Conservation (phyloP, 768 basidiomycete genomes). For the Podaxis pistillaris region DNA sequence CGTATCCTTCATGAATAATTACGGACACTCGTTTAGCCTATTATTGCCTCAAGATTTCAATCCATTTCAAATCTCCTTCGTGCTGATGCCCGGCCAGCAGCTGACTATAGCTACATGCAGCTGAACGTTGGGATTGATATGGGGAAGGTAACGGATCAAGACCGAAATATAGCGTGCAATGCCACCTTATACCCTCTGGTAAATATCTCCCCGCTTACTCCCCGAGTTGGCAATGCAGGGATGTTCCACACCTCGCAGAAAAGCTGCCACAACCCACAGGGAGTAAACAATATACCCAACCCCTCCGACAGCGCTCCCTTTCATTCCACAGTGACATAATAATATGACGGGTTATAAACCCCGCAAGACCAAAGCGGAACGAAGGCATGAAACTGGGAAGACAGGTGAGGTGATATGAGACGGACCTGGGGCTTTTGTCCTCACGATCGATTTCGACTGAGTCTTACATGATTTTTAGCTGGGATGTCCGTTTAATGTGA, state of each 20-base stretch:
- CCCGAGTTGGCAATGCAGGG: slow-evolving; percentile 42
- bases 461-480: background rate
- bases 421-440: slow-evolving; percentile 88
- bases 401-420: slow-evolving; percentile 77
- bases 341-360: slow-evolving; percentile 86
- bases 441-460: slow-evolving; percentile 20
- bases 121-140: slow-evolving; percentile 33
- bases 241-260: slow-evolving; percentile 73
- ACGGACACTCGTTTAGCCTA: too few species aligned
- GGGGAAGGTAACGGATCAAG: slow-evolving; percentile 89
- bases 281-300: slow-evolving; percentile 42
- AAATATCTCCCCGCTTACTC: slow-evolving; percentile 19
- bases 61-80: slow-evolving; percentile 92
- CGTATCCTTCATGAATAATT: too few species aligned
- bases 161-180: slow-evolving; percentile 88
- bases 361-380: slow-evolving; percentile 90
- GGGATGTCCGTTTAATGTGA: background rate
- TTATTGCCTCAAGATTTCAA: too few species aligned
- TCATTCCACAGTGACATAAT: slow-evolving; percentile 56
- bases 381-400: slow-evolving; percentile 59
- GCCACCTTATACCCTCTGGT: slow-evolving; percentile 91
- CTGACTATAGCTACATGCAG: background rate
- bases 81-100: slow-evolving; percentile 57
- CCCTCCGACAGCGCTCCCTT: slow-evolving; percentile 77
- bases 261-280: slow-evolving; percentile 55